phyloP scores from a whole-genome alignment of 2,329 filamentous ascomycete species.

The Alternaria postmessia region DNA sequence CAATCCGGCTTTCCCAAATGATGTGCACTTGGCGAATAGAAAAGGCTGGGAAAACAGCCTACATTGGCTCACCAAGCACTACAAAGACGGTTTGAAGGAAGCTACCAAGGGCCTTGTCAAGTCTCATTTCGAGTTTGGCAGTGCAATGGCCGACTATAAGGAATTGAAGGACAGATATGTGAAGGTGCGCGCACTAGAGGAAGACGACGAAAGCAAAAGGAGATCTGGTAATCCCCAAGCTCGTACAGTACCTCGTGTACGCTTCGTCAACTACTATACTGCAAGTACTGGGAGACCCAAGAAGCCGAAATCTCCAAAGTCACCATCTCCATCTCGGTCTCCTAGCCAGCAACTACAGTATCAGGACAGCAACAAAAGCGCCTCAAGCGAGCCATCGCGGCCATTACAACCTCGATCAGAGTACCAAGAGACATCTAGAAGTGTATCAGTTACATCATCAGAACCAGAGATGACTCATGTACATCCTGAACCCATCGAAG shows the following conservation, averaged over 20 bases:
- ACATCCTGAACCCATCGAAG: conserved; percentile 16
- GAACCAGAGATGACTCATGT: conserved; percentile 25
- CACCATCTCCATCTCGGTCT: conserved; percentile 31
- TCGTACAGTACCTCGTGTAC: conserved; percentile 62
- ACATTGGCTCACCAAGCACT: conserved; percentile 85
- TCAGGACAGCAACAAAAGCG: conserved; percentile 7
- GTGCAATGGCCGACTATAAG: conserved; percentile 78
- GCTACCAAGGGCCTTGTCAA: conserved; percentile 77
- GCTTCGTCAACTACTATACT: conserved; percentile 92
- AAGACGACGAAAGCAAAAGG: conserved; percentile 63
- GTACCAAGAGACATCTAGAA: conserved; percentile 13
- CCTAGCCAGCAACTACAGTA: conserved; percentile 14
- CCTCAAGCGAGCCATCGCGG: neutral
- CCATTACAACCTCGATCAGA: neutral
- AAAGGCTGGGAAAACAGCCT: conserved; percentile 72
- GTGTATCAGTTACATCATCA: conserved; percentile 18
- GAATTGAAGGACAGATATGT: conserved; percentile 75
- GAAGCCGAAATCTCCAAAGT: conserved; percentile 56
- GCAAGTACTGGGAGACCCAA: conserved; percentile 77
- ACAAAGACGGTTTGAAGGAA: conserved; percentile 69
- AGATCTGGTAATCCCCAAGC: conserved; percentile 40
- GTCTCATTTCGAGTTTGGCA: conserved; percentile 84
- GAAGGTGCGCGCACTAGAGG: conserved; percentile 74
- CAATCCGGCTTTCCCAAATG: conserved; percentile 79
- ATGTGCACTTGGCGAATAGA: conserved; percentile 72